phyloP scores from a whole-genome alignment of 371 early-diverging fungal genomes.

The Syncephalastrum monosporum region DNA sequence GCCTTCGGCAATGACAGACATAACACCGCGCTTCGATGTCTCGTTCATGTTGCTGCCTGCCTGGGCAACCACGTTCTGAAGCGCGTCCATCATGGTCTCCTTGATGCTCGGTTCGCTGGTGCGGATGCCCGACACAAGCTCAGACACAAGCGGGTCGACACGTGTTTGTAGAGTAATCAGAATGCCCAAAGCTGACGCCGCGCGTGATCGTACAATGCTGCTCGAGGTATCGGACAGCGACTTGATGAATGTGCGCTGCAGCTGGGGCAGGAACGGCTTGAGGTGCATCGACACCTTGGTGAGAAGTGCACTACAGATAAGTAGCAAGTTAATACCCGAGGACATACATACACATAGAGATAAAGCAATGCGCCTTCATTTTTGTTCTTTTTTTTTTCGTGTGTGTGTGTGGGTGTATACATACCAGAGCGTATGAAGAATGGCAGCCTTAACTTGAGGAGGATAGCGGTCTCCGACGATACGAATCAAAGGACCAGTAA shows the following conservation, averaged over 20 bases:
- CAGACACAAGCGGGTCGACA: constrained; percentile 84
- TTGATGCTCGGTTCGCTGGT: constrained; percentile 51
- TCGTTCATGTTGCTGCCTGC: constrained; percentile 58
- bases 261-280: constrained; percentile 96
- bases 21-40: constrained; percentile 56
- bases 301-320: constrained; percentile 59
- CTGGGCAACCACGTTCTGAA: constrained; percentile 57
- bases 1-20: constrained; percentile 48
- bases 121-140: constrained; percentile 77
- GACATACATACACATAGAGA: no score
- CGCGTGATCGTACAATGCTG: constrained; percentile 72
- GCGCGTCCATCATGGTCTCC: constrained; percentile 70
- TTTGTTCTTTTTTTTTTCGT: no score
- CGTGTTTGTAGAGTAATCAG: constrained; percentile 82
- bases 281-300: constrained; percentile 81
- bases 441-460: constrained; percentile 88
- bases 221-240: constrained; percentile 77
- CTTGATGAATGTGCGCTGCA: constrained; percentile 96
- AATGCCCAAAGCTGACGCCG: constrained; percentile 76
- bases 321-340: no score
- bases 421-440: constrained; percentile 79
- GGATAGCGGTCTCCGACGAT: constrained; percentile 95
- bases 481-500: constrained; percentile 97
- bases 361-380: not conserved
- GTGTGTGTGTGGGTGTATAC: no score